These are phyloP conservation scores for Boletus austroedulis DNA, from an alignment of 1,284 basidiomycete species.

Conservation along the genomic window DNA sequence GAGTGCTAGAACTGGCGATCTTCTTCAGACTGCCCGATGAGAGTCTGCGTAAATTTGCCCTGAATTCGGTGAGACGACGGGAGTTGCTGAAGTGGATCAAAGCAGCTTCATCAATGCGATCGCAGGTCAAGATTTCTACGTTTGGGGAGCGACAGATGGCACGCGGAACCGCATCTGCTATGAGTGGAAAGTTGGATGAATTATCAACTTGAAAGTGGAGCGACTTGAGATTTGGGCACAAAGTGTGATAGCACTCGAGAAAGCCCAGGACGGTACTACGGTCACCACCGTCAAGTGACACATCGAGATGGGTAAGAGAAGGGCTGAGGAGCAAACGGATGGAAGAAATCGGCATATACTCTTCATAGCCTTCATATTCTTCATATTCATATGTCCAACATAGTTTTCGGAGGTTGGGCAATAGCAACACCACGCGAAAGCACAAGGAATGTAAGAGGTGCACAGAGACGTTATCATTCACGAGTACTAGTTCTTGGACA, in stretches of 20 bases:
- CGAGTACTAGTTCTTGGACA: slow-evolving; percentile 6
- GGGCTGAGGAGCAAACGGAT: slow-evolving; percentile 13
- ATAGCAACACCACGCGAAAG: slow-evolving; percentile 6
- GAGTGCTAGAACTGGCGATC: neutral
- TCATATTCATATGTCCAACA: slow-evolving; percentile 6
- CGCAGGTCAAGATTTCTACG: neutral
- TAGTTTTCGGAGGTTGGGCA: slow-evolving; percentile 17
- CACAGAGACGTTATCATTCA: neutral
- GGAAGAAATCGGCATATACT: neutral
- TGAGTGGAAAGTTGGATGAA: neutral
- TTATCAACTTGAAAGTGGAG: slow-evolving; percentile 1
- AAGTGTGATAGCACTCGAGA: neutral
- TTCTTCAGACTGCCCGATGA: neutral
- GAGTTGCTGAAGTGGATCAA: neutral
- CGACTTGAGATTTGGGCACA: slow-evolving; percentile 14
- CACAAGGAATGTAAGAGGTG: slow-evolving; percentile 6
- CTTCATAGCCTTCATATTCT: too few species aligned
- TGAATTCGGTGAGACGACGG: neutral
- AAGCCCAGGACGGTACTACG: slow-evolving; percentile 6
- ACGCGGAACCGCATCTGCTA: slow-evolving; percentile 5
- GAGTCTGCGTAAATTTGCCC: neutral
- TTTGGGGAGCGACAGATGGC: neutral
- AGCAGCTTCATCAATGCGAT: neutral
- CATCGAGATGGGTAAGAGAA: slow-evolving; percentile 8
- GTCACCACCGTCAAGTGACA: neutral